Percentiles rank a stretch among this genome's conserved stretches.
These are phyloP conservation scores for Saturnispora hagleri DNA, from an alignment of 805 yeast species.

Conservation along the genomic window DNA sequence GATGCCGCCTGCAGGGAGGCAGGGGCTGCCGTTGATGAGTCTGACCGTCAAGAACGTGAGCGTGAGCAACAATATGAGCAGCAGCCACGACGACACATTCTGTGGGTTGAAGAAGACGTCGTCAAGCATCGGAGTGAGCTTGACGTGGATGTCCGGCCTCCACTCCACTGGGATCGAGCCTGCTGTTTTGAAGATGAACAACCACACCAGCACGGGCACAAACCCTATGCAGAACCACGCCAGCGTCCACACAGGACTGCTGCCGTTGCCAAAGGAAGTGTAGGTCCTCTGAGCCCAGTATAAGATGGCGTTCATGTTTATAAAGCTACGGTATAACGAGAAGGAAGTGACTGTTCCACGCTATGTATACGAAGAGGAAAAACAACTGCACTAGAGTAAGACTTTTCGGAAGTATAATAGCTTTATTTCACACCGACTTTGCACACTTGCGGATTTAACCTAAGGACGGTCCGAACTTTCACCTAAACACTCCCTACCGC, in stretches of 20 bases:
- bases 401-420: not conserved
- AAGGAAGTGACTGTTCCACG: too few species aligned
- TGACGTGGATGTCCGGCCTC: constrained; percentile 46
- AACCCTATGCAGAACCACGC: constrained; percentile 42
- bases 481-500: too few species aligned
- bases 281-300: not conserved
- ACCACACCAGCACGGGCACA: constrained; percentile 46
- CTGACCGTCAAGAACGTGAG: not conserved
- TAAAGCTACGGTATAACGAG: not conserved
- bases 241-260: constrained; percentile 17
- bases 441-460: too few species aligned
- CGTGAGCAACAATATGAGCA: not conserved
- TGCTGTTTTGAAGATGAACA: constrained; percentile 49
- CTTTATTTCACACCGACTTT: too few species aligned
- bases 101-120: constrained; percentile 27
- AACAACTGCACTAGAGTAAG: too few species aligned
- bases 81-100: not conserved
- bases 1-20: too few species aligned
- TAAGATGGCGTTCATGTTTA: not conserved
- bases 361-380: not conserved
- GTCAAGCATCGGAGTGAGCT: constrained; percentile 37
- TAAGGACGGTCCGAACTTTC: too few species aligned
- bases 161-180: constrained; percentile 43
- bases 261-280: not conserved
- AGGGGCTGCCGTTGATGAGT: not conserved